phyloP scores from a whole-genome alignment of 176 grass and related monocot species.

The Carex scoparia region DNA sequence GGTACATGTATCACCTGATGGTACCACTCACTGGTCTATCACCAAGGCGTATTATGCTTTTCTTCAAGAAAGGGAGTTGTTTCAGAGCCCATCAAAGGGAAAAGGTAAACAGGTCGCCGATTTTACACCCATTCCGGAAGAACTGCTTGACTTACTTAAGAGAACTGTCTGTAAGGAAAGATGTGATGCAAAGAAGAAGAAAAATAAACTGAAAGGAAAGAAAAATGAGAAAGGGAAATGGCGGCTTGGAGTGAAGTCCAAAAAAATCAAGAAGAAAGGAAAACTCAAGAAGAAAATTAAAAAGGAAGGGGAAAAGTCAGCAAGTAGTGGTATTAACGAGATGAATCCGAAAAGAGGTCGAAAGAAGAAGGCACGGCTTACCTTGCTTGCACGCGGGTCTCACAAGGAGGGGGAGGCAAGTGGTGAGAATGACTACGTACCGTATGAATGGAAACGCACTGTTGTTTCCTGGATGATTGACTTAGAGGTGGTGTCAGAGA shows the following conservation, averaged over 20 bases:
- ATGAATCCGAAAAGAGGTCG: constrained; percentile 29
- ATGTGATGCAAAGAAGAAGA: constrained; percentile 31
- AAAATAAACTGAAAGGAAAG: constrained; percentile 39
- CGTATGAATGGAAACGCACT: constrained; percentile 77
- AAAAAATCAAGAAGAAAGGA: constrained; percentile 9
- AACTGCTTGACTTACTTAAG: constrained; percentile 61
- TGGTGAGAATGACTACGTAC: constrained; percentile 54
- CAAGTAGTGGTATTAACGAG: background rate
- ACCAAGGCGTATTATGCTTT: constrained; percentile 76
- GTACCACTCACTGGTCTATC: constrained; percentile 88
- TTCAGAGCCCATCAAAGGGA: constrained; percentile 26
- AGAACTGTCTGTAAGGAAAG: constrained; percentile 53
- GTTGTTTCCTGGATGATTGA: constrained; percentile 95
- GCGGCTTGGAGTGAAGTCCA: constrained; percentile 6
- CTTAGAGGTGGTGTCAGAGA: constrained; percentile 51
- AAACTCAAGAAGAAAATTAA: constrained; percentile 11
- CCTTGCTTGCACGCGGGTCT: constrained; percentile 64
- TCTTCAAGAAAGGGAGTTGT: constrained; percentile 27
- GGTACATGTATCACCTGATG: constrained; percentile 86
- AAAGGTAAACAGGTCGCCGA: constrained; percentile 20
- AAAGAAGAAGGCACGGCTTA: constrained; percentile 58
- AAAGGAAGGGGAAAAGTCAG: background rate
- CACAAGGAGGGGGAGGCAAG: constrained; percentile 49
- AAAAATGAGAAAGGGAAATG: constrained; percentile 39
- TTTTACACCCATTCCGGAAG: constrained; percentile 47